Base-by-base conservation (phyloP, 768 basidiomycete species). In the Leccinum arenicola region DNA sequence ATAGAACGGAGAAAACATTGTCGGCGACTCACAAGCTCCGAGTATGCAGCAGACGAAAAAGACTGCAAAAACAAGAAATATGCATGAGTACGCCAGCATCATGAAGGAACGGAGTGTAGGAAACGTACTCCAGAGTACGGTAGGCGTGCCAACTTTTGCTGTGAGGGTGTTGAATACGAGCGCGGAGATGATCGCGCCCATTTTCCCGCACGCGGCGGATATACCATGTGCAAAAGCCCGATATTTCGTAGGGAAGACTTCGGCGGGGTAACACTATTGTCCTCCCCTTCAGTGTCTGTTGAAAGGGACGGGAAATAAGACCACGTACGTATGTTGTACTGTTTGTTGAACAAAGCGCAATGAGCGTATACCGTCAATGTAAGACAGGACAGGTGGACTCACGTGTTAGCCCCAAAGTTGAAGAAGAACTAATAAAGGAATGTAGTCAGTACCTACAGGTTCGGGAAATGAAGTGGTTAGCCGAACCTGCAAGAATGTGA, bases 401-500 rank as follows among this genome's bases (percentile, higher is more conserved):
- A 85, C 80, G 83, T 75, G 67, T 89, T 90, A 4, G 87, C 86
- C 19, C 89, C 89, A 65, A 89, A 91, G 75, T 91, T 90, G 79
- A 90, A 90, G 79, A 90, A 89, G 77, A 89, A 89, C 77, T 84
- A 60, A 0, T 50, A n/a, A 17, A 23, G 17, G 6, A 27, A 40
- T 10, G 60, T 29, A 19, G 53, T 60, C 6, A 65, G 60, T 15
- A n/a, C 7, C 4, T 25, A 25, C 25, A 49, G 25, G 11, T 33
- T 19, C 4, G 12, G 6, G 10, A 15, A 27, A 40, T 3, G 1
- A 55, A 12, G 33, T 25, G 12, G n/a, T 29, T 45, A 31, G 11
- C 59, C 66, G 11, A 35, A 82, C 78, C 73, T 88, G 88, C 23
- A 90, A 75, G 64, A 91, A 73, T 0, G 88, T 79, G 68, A 91